Base-by-base conservation (phyloP, 192 early-diverging fungal genomes). In the Bifiguratus adelaidae region DNA sequence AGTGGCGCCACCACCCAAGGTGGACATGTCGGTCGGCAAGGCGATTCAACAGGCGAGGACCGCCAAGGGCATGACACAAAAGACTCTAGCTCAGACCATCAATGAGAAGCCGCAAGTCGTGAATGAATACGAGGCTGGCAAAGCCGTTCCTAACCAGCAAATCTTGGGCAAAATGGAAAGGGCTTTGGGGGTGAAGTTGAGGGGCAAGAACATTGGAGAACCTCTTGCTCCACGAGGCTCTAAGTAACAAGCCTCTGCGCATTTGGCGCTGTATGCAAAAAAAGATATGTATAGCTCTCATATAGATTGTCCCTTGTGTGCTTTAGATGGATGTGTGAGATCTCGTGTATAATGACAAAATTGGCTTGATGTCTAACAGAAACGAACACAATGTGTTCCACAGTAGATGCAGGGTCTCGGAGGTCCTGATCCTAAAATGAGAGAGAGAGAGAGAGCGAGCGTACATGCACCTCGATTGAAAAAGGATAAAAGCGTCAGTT, bases 61-160 rank as follows among this genome's bases (percentile, higher is more conserved):
- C 50, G 82, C 73, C 11, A 84, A 86, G 70, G 60, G 63, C 11
- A 42, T 85, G 60, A 91, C 80, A 21, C 94, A 97, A 61, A 94
- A 93, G 80, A 86, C 92, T 15, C 68, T 93, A 22, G 86, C 82
- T 27, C 79, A 78, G 33, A 79, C 77, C 57, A 84, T 97, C 60
- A 93, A 94, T 50, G 94, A 97, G 59, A 95, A 95, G 74, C 80
- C 83, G 43, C 82, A 80, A 44, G 76, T 95, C 42, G 75, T 78
- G 54, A 67, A 81, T 55, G 94, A 95, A 59, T 97, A 93, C 54
- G 94, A 97, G 67, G 61, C 70, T 47, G 86, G 88, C 3, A 76
- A 77, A 58, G 81, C 81, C 25, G 83, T 88, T 50, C 91, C 91
- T 42, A 92, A 90, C 70, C 91, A 91, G 61, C 86, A 92, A 67